A percentile compares a stretch with the other conserved stretches of the same genome.
These are phyloP conservation scores for Spongospora subterranea DNA, from an alignment of 208 protist species.

Conservation along the genomic window DNA sequence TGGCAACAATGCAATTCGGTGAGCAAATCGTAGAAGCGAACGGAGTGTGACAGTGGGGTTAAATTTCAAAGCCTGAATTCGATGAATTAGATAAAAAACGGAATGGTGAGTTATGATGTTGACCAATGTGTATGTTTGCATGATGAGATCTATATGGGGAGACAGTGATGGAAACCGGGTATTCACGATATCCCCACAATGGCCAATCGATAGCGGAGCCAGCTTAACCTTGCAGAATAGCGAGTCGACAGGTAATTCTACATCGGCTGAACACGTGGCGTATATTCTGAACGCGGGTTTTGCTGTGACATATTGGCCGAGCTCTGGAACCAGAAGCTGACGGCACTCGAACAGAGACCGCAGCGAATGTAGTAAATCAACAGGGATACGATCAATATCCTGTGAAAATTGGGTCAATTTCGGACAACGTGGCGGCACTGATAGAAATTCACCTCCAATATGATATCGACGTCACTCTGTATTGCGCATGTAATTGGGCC, in stretches of 20 bases:
- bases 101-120: background rate
- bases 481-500: conserved; percentile 91
- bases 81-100: too few species aligned
- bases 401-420: background rate
- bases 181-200: background rate
- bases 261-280: background rate
- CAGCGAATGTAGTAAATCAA: conserved; percentile 94
- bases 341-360: conserved; percentile 93
- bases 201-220: background rate
- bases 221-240: background rate
- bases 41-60: too few species aligned
- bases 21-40: background rate
- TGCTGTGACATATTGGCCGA: conserved; percentile 84
- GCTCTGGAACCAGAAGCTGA: conserved; percentile 91
- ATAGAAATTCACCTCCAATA: conserved; percentile 88
- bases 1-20: background rate
- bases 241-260: background rate
- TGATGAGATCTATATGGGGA: background rate
- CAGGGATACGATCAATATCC: conserved; percentile 94
- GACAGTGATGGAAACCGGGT: conserved; percentile 1
- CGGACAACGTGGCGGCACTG: background rate
- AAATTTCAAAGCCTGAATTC: too few species aligned
- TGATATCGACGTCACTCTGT: conserved; percentile 92
- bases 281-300: background rate
- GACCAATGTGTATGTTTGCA: conserved; percentile 5